A percentile compares a stretch with the other conserved stretches of the same genome.
These are phyloP conservation scores for Monilinia fructigena DNA, from an alignment of 2,329 filamentous ascomycete species.

Conservation along the genomic window DNA sequence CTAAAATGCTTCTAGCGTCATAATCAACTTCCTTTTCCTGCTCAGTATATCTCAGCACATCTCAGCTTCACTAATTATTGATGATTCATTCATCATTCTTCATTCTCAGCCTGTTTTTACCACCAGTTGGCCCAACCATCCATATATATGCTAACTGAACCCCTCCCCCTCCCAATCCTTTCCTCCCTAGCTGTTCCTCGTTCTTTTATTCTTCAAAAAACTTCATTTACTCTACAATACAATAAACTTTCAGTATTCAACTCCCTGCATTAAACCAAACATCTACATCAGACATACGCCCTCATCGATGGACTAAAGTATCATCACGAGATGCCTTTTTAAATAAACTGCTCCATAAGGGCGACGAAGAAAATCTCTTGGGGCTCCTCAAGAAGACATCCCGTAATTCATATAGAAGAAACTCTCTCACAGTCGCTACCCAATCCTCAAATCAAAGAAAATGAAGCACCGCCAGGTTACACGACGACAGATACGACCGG, in stretches of 20 bases:
- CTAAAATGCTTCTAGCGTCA: too few species aligned
- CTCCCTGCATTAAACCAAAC: too few species aligned
- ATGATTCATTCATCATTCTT: too few species aligned
- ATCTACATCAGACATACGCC: too few species aligned
- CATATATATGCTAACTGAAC: background rate
- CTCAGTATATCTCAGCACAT: too few species aligned
- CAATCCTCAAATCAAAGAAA: background rate
- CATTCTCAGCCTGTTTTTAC: background rate
- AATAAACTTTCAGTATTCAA: background rate
- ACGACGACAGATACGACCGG: slow-evolving; percentile 25
- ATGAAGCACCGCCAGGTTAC: slow-evolving; percentile 30
- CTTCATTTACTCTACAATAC: background rate
- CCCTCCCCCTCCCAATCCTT: background rate
- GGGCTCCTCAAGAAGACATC: background rate
- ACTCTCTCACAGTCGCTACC: background rate
- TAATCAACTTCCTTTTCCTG: too few species aligned
- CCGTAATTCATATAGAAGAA: background rate
- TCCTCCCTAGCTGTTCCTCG: background rate
- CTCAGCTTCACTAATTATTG: too few species aligned
- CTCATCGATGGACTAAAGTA: background rate
- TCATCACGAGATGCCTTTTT: background rate
- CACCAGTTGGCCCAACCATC: too few species aligned
- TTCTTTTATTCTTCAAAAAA: background rate
- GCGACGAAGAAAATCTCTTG: background rate
- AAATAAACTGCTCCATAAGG: slow-evolving; percentile 1